phyloP scores from a whole-genome alignment of 371 early-diverging fungal species.

The Mucor saturninus region DNA sequence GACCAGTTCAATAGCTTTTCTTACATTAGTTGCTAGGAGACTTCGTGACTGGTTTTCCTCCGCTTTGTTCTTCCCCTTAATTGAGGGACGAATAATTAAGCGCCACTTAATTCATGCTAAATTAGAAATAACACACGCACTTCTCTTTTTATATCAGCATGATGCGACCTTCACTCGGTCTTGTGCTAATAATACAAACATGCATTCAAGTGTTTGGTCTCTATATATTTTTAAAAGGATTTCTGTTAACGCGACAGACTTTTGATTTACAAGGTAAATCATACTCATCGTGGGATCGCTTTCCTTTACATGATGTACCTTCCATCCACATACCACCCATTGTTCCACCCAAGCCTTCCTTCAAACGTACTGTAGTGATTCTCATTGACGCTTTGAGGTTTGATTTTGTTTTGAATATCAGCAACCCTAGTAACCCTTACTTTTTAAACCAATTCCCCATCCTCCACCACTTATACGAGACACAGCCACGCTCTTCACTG shows the following conservation, averaged over 20 bases:
- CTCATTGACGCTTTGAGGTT: conserved; percentile 92
- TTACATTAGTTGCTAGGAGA: neutral
- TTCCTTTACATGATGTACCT: conserved; percentile 23
- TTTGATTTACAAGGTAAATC: conserved; percentile 58
- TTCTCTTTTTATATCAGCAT: neutral
- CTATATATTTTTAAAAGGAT: conserved; percentile 82
- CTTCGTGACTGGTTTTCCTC: conserved; percentile 1
- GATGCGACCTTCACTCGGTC: conserved; percentile 16
- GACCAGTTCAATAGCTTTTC: no score
- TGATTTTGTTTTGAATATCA: conserved; percentile 60
- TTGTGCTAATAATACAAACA: conserved; percentile 20
- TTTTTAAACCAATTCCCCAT: conserved; percentile 83
- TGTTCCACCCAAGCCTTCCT: conserved; percentile 4
- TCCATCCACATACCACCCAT: neutral
- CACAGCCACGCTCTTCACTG: conserved; percentile 67
- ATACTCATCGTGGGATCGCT: conserved; percentile 41
- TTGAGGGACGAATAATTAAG: neutral
- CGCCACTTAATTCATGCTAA: conserved; percentile 9
- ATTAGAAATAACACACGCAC: neutral
- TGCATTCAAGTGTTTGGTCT: conserved; percentile 49
- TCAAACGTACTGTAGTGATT: conserved; percentile 65
- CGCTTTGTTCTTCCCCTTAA: neutral
- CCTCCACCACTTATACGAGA: conserved; percentile 54
- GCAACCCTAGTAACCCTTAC: conserved; percentile 35
- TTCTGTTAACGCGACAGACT: conserved; percentile 79